Base-by-base conservation (phyloP, 345 rosid genomes). In the Eucalyptus microcorys region DNA sequence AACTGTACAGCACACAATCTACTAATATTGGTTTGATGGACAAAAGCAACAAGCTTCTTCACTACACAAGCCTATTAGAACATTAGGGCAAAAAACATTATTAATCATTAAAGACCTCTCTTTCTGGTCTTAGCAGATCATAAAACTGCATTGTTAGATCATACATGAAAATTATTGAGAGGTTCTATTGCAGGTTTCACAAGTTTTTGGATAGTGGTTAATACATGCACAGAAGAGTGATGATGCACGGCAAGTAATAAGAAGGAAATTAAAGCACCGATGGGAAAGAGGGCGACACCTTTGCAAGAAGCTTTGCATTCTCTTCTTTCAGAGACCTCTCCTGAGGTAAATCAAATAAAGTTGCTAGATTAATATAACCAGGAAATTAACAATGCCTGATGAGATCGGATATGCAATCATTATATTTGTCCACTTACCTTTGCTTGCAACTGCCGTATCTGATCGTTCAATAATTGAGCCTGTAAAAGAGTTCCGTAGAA, bases 241-340 rank as follows among this genome's bases (percentile, higher is more conserved):
- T 57, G 66, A 27, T 59, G 16, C 68, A 27, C 1, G 68, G 32
- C 32, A 27, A 59, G 32, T 27, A 5, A 59, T 12, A 59, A 16
- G 15, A 11, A 27, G 32, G 68, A 6, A 59, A 59, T 27, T 3
- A 59, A 59, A 27, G 32, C 32, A 13, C 14, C 3, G 68, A 59
- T 12, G 32, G 30, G 68, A 26, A 59, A 59, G 68, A 27, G 55
- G 86, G 53, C 15, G 50, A 7, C 89, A 96, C 97, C 96, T 90
- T 89, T 61, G 52, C 49, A 14, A 30, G 43, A 86, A 94, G 87
- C 71, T 84, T 91, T 81, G 91, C 91, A 86, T 95, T 93, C 85
- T 95, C 94, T 85, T 93, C 91, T 87, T 86, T 68, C 90, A 95
- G 89, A 40, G 86, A 86, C 57, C 50, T 92, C 91, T 95, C 96